Evolutionary conservation across 352 stramenopile species (phyloP), one percentile per base, ranked within the genome.

Genomic region (Pythium chondricola): DNA sequence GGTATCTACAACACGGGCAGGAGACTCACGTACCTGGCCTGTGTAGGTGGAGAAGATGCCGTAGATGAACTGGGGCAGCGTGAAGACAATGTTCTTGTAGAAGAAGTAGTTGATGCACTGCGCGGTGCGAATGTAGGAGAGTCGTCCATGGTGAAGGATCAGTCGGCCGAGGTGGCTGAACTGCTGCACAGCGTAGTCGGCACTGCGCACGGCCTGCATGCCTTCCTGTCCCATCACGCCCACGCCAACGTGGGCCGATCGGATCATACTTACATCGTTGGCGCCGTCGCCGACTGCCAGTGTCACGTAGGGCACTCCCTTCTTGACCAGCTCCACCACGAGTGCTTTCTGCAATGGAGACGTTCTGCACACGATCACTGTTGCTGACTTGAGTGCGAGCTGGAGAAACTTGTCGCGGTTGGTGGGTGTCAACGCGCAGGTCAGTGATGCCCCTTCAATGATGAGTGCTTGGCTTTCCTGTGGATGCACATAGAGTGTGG

Each of bases 231-330:
- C 97, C 48, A 84, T 97, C 33, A 99, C 97, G 9, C 97, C 97
- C 17, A 99, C 86, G 13, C 97, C 97, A 43, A 99, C 91, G 49
- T 99, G 95, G n/a, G 97, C 97, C 48, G 96, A 93, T 49, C 97
- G 95, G 57, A 99, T 99, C 97, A 99, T 99, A 30, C 93, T 97
- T 24, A 99, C 96, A 63, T 99, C 97, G 56, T 99, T 99, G 9
- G 96, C 96, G 22, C 97, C 97, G 68, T 99, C 97, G n/a, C 96
- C 97, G 41, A 99, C 97, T 32, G 96, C 95, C 2, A 99, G 77
- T 4, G 94, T 98, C 26, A 90, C 73, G 44, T 80, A 79, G 3
- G 67, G 66, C 0, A 90, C 69, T 6, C 71, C 74, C 18, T 67
- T 63, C 54, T 94, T 95, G 10, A 99, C 92, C 33, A 99, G 76